A percentile compares a stretch with the other conserved stretches of the same genome.
Conservation (phyloP, 345 rosid genomes). For the Limnanthes douglasii region DNA sequence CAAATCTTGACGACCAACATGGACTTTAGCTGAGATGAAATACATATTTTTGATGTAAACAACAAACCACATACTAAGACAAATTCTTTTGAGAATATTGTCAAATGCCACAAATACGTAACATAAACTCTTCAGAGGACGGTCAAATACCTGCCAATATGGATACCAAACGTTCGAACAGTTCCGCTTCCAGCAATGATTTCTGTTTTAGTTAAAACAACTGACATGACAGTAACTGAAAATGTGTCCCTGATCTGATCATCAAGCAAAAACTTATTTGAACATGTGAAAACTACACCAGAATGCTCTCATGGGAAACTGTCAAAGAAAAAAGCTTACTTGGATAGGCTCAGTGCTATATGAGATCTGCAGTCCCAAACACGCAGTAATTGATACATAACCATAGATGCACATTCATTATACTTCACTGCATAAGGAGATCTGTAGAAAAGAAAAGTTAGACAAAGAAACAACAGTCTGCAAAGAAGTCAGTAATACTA, state of each 20-base stretch:
- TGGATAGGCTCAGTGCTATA: slow-evolving; percentile 85
- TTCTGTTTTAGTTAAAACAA: slow-evolving; percentile 80
- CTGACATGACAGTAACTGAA: slow-evolving; percentile 89
- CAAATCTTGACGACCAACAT: no score
- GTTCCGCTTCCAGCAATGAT: slow-evolving; percentile 96
- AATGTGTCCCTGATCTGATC: slow-evolving; percentile 68
- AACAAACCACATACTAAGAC: no score
- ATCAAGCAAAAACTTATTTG: slow-evolving; percentile 1
- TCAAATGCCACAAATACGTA: no score
- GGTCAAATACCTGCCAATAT: slow-evolving; percentile 75
- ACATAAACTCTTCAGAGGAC: no score
- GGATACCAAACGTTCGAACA: slow-evolving; percentile 90
- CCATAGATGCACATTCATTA: slow-evolving; percentile 63
- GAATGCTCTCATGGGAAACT: neutral
- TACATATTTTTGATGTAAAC: no score
- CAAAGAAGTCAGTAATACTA: neutral
- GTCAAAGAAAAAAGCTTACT: slow-evolving; percentile 24
- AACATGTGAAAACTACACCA: neutral
- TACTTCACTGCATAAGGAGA: slow-evolving; percentile 60
- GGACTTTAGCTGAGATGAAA: no score
- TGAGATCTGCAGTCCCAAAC: slow-evolving; percentile 98
- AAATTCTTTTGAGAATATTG: no score
- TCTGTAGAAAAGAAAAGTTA: no score
- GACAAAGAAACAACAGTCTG: no score
- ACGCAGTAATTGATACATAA: slow-evolving; percentile 75